Conservation (phyloP, 257 asterid species). For the Capsicum baccatum region DNA sequence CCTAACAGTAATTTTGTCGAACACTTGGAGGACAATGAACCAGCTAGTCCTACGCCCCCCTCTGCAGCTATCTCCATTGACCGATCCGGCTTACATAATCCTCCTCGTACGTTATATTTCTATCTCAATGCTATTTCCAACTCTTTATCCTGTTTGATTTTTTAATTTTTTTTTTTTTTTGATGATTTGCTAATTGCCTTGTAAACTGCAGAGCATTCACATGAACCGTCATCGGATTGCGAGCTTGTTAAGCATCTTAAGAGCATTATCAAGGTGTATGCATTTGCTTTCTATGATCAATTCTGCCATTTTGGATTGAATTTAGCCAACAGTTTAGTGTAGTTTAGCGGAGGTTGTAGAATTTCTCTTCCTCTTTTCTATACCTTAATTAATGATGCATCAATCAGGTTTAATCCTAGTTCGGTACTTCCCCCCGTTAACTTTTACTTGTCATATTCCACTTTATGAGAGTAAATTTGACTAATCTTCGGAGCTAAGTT, state of each 20-base stretch:
- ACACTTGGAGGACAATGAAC: slow-evolving; percentile 53
- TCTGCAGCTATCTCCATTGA: slow-evolving; percentile 78
- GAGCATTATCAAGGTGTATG: slow-evolving; percentile 69
- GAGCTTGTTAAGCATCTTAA: slow-evolving; percentile 90
- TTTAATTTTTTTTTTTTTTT: not conserved
- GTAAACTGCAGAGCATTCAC: slow-evolving; percentile 73
- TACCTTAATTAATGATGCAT: not conserved
- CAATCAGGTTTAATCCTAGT: not conserved
- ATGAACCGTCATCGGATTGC: slow-evolving; percentile 61
- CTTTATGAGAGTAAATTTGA: not conserved
- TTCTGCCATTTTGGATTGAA: not conserved
- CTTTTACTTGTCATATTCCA: no score
- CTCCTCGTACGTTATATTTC: slow-evolving; percentile 52
- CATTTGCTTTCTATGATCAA: not conserved
- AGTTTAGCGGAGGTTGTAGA: not conserved
- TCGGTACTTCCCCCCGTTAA: not conserved
- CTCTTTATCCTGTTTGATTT: slow-evolving; percentile 6
- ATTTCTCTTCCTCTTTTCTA: not conserved
- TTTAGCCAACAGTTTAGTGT: not conserved
- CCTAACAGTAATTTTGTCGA: slow-evolving; percentile 60
- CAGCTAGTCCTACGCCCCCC: slow-evolving; percentile 39
- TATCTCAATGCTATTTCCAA: not conserved
- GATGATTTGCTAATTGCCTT: not conserved
- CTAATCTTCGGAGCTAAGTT: no score
- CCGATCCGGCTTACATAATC: slow-evolving; percentile 75